Conservation (phyloP, 139 green algal species). For the Auxenochlorella pyrenoidosa region DNA sequence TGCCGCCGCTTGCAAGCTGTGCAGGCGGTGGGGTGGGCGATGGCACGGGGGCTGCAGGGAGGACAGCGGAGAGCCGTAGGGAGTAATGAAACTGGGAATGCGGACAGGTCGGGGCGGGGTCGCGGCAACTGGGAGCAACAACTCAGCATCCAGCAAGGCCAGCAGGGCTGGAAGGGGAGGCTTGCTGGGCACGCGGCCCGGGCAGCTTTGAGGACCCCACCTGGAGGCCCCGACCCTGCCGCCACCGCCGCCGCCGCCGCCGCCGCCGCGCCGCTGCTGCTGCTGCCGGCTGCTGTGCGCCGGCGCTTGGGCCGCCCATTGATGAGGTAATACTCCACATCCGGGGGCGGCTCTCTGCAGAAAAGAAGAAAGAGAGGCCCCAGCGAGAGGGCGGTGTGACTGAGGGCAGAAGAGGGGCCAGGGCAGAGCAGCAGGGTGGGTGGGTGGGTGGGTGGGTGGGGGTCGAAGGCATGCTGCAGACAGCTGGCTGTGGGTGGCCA, state of each 20-base stretch:
- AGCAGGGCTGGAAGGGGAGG: background rate
- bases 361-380: background rate
- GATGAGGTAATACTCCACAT: slow-evolving; percentile 46
- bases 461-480: too few species aligned
- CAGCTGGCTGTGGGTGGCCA: too few species aligned
- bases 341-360: background rate
- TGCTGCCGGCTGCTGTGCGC: background rate
- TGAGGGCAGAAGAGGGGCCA: too few species aligned
- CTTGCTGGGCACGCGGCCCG: too few species aligned
- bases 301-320: slow-evolving; percentile 49
- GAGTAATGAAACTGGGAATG: too few species aligned
- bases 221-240: background rate
- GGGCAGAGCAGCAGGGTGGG: background rate
- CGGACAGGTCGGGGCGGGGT: too few species aligned
- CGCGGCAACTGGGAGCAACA: too few species aligned
- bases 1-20: background rate
- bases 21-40: background rate
- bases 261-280: background rate
- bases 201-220: background rate
- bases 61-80: background rate
- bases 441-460: too few species aligned
- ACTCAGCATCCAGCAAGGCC: background rate
- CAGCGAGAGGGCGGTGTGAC: too few species aligned
- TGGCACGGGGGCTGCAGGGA: background rate
- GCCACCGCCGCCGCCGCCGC: background rate